These are phyloP conservation scores for Letharia lupina DNA, from an alignment of 495 filamentous ascomycete species.

Conservation along the genomic window DNA sequence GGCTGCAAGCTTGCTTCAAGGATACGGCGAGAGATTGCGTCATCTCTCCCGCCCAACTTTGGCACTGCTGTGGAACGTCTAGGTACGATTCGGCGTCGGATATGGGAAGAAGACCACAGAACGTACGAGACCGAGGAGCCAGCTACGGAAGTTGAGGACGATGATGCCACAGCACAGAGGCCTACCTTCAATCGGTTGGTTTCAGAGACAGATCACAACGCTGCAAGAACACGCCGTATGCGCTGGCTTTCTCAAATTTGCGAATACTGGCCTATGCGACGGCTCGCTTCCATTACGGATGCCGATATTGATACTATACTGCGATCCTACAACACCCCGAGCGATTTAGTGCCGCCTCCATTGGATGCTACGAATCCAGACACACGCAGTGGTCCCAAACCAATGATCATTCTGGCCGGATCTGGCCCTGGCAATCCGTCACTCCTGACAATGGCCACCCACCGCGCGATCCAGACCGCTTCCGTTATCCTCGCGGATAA, in stretches of 20 bases:
- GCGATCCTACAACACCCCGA: conserved; percentile 45
- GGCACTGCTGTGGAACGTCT: conserved; percentile 72
- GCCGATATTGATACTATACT: conserved; percentile 68
- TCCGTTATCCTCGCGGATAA: conserved; percentile 93
- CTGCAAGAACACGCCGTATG: conserved; percentile 71
- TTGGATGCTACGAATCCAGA: conserved; percentile 21
- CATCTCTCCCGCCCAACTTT: conserved; percentile 69
- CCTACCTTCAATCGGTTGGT: conserved; percentile 79
- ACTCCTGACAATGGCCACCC: conserved; percentile 79
- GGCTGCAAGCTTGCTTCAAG: conserved; percentile 90
- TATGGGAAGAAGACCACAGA: conserved; percentile 71
- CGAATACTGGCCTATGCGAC: conserved; percentile 92
- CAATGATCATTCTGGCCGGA: conserved; percentile 80
- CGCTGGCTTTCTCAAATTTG: conserved; percentile 94
- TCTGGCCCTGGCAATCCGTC: conserved; percentile 92
- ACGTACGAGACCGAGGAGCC: conserved; percentile 38
- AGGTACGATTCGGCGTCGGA: conserved; percentile 63
- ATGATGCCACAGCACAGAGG: conserved; percentile 77
- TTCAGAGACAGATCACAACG: conserved; percentile 60
- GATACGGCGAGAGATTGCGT: conserved; percentile 80
- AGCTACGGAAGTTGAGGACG: conserved; percentile 54
- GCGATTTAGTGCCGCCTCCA: conserved; percentile 23
- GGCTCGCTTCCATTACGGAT: conserved; percentile 70
- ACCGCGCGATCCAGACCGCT: conserved; percentile 73
- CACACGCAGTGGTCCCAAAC: conserved; percentile 28